These are phyloP conservation scores for Vanrija sp. DNA, from an alignment of 1,284 basidiomycete genomes.

Conservation along the genomic window DNA sequence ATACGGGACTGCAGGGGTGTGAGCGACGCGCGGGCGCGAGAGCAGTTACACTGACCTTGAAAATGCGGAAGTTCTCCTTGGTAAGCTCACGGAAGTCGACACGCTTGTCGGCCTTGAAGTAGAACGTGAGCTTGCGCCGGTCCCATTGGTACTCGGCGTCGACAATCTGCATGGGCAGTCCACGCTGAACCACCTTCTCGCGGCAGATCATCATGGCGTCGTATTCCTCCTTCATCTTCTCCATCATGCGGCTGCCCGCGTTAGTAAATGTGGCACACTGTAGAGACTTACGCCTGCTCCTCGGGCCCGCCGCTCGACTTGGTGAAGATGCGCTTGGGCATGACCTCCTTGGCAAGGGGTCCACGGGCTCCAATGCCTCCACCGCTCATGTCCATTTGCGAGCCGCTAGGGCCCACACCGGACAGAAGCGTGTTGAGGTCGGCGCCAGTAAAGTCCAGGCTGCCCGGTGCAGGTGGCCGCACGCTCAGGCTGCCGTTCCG, in stretches of 20 bases:
- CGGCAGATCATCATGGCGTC: slow-evolving; percentile 89
- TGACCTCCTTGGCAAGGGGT: slow-evolving; percentile 69
- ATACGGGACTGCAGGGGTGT: slow-evolving; percentile 29
- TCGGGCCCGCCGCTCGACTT: slow-evolving; percentile 67
- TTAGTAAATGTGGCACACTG: not conserved
- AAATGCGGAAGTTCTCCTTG: slow-evolving; percentile 47
- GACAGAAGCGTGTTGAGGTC: slow-evolving; percentile 37
- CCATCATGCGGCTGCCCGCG: slow-evolving; percentile 60
- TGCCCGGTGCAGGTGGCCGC: slow-evolving; percentile 13
- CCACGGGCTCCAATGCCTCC: slow-evolving; percentile 31
- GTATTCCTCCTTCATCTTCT: slow-evolving; percentile 83
- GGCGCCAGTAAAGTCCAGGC: slow-evolving; percentile 29
- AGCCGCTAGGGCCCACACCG: slow-evolving; percentile 40
- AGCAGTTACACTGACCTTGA: slow-evolving; percentile 29
- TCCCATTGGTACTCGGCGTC: slow-evolving; percentile 99
- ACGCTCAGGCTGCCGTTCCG: slow-evolving; percentile 13
- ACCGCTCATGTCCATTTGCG: slow-evolving; percentile 34
- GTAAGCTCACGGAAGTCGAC: slow-evolving; percentile 92
- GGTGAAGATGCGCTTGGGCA: slow-evolving; percentile 94
- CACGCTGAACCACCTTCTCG: slow-evolving; percentile 84
- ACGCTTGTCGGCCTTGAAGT: slow-evolving; percentile 90
- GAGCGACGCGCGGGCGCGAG: not conserved
- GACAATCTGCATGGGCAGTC: slow-evolving; percentile 95
- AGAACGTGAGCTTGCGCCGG: slow-evolving; percentile 94
- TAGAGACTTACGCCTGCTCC: slow-evolving; percentile 69